phyloP scores from a whole-genome alignment of 352 stramenopile genomes.

The Phytopythium montanum region DNA sequence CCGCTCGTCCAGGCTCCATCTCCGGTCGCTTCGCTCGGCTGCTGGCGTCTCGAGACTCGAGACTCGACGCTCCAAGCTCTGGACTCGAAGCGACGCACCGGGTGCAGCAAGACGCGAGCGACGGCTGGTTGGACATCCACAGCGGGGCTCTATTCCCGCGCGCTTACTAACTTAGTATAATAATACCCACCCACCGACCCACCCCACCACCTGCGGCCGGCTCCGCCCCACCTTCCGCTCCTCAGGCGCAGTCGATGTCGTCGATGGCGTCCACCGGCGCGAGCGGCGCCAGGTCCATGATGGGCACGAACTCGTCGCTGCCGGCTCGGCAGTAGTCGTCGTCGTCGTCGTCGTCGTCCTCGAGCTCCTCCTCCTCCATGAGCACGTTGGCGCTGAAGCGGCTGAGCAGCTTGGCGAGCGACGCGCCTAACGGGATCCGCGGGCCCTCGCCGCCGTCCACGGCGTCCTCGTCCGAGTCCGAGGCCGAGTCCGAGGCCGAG shows the following conservation, averaged over 20 bases:
- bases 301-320: slow-evolving; percentile 48
- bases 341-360: slow-evolving; percentile 32
- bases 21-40: not conserved
- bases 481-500: slow-evolving; percentile 21
- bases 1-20: slow-evolving; percentile 29
- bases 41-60: not conserved
- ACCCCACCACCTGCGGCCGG: too few relatives aligned
- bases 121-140: too few relatives aligned
- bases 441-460: slow-evolving; percentile 29
- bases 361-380: slow-evolving; percentile 53
- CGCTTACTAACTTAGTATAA: not conserved
- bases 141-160: not conserved
- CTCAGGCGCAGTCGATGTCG: slow-evolving; percentile 35
- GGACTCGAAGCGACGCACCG: not conserved
- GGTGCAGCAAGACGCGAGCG: not conserved
- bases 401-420: slow-evolving; percentile 37
- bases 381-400: slow-evolving; percentile 55
- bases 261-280: slow-evolving; percentile 40
- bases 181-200: not conserved
- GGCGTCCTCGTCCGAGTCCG: slow-evolving; percentile 24
- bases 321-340: not conserved
- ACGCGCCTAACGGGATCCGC: slow-evolving; percentile 39
- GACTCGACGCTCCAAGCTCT: not conserved
- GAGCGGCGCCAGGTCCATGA: slow-evolving; percentile 43
- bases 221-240: too few relatives aligned